Conservation (phyloP, 306 rosid genomes). For the Cyamopsis tetragonoloba region DNA sequence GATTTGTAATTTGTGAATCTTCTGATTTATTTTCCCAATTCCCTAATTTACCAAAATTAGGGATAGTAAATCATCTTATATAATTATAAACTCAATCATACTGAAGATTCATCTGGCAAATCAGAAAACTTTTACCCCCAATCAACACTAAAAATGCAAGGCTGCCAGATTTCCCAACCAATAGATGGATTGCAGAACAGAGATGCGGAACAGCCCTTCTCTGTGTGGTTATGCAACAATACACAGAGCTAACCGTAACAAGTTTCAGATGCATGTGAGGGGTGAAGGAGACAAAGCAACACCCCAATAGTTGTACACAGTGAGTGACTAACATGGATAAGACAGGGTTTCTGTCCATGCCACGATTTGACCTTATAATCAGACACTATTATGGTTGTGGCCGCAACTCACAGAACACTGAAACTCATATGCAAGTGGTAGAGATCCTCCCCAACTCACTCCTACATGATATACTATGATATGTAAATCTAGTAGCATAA, state of each 20-base stretch:
- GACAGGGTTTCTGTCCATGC: not conserved
- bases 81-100: not conserved
- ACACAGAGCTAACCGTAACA: not conserved
- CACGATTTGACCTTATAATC: not conserved
- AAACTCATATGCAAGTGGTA: not conserved
- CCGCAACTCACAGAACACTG: not conserved
- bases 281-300: not conserved
- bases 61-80: not conserved
- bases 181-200: not conserved
- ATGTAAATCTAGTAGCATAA: not conserved
- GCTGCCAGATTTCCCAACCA: constrained; percentile 4
- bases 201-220: not conserved
- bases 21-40: not conserved
- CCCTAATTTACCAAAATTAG: not conserved
- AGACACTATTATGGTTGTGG: not conserved
- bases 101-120: not conserved
- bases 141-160: not conserved
- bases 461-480: not conserved
- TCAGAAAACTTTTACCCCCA: not conserved
- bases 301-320: not conserved
- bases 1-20: not conserved
- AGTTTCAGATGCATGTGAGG: not conserved
- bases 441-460: not conserved
- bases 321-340: not conserved
- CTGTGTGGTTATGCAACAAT: not conserved